Evolutionary conservation across 2,329 filamentous ascomycete species (phyloP), one percentile per base, ranked within the genome.

Genomic region (Cercospora zeina): DNA sequence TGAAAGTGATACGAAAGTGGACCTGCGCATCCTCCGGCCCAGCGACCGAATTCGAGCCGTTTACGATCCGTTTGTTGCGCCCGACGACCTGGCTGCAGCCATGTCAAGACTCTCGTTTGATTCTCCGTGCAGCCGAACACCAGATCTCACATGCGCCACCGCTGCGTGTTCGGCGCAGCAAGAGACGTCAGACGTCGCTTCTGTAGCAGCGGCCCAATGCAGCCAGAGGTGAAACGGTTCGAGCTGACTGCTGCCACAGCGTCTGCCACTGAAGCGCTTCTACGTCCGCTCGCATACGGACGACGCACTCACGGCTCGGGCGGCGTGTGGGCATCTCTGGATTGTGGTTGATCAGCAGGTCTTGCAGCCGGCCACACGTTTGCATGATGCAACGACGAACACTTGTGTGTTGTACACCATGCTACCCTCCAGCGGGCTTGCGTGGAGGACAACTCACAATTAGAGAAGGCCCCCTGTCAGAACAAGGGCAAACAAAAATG

Each of bases 21-120:
- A 34, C 31, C 49, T 53, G n/a, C 30, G 42, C 49, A 53, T 53
- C 49, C 49, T 53, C 49, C 49, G 31, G 14, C 49, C 49, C 49
- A 21, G 31, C 49, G 49, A 53, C 49, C 49, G 49, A 34, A 53
- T 34, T 34, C 49, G 49, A 53, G 14, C 24, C 16, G 49, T 39
- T 60, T 60, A 37, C 58, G 58, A 60, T 34, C 27, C 34, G 49
- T 53, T 53, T 27, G 16, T 34, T 45, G 56, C 51, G 56, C 49
- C 64, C 64, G 64, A 54, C 36, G 51, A 66, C 64, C 59, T 62
- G 64, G 64, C 64, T 66, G 49, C 31, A 49, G 33, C 64, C 55
- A 61, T 62, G 58, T 56, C 49, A 53, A 34, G 49, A 21, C 49
- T 34, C 31, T 10, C 49, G 49, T 33, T 33, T 21, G 49, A 51